These are phyloP conservation scores for Starmerella roubikii DNA, from an alignment of 805 yeast genomes.

Conservation along the genomic window DNA sequence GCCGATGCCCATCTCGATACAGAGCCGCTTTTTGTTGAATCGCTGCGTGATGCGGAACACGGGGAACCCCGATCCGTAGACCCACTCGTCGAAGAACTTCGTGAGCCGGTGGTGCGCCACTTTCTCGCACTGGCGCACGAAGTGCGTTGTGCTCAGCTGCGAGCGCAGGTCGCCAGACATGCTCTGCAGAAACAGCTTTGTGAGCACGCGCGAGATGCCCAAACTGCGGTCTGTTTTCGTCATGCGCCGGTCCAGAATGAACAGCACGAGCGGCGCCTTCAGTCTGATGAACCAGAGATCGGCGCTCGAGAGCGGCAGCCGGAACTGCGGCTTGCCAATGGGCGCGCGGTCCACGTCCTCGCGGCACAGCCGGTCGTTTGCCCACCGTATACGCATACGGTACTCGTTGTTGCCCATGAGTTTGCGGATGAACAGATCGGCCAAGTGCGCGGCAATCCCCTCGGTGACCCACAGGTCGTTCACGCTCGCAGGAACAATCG, in stretches of 20 bases:
- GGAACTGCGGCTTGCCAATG: conserved; percentile 52
- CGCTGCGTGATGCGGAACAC: conserved; percentile 76
- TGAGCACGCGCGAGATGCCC: conserved; percentile 81
- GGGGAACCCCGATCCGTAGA: conserved; percentile 78
- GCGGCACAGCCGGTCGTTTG: conserved; percentile 53
- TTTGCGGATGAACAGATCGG: conserved; percentile 49
- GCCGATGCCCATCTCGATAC: conserved; percentile 85
- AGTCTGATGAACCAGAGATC: conserved; percentile 59
- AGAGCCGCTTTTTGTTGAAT: conserved; percentile 85
- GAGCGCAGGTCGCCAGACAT: conserved; percentile 88
- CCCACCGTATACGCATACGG: conserved; percentile 51
- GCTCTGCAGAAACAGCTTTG: conserved; percentile 81
- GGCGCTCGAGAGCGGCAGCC: conserved; percentile 47
- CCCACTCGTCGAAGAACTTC: conserved; percentile 84
- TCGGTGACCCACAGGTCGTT: conserved; percentile 81
- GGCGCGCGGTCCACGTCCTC: conserved; percentile 72
- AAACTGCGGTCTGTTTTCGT: conserved; percentile 90
- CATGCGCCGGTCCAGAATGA: conserved; percentile 80
- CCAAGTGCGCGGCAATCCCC: conserved; percentile 78
- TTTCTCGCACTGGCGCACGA: conserved; percentile 87
- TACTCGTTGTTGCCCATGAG: conserved; percentile 78
- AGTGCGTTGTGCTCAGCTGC: conserved; percentile 64
- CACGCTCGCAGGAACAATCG: conserved; percentile 64
- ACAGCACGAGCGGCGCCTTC: conserved; percentile 76
- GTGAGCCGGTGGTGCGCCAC: conserved; percentile 80